Conservation (phyloP, 2,329 filamentous ascomycete genomes). For the Fusarium devonianum region DNA sequence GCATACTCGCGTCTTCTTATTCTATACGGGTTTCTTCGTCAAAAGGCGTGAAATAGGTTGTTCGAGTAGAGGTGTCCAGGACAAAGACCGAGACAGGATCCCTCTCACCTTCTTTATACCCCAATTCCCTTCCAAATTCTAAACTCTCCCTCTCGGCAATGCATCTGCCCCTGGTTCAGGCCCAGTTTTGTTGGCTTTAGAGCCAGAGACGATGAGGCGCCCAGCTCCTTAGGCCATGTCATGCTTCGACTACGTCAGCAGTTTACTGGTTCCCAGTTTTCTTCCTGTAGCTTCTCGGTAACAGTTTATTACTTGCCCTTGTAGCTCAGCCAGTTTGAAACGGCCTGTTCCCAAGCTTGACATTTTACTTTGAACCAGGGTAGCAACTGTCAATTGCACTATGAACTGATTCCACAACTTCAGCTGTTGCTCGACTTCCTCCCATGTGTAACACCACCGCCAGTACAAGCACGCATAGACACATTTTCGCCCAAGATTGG, state of each 20-base stretch:
- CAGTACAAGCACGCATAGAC: no score
- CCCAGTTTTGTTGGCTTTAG: constrained; percentile 27
- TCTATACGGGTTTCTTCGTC: no score
- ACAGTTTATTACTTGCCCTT: no score
- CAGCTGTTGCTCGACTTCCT: not conserved
- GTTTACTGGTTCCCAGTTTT: constrained; percentile 18
- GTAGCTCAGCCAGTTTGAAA: not conserved
- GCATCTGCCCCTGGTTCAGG: constrained; percentile 24
- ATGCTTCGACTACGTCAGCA: constrained; percentile 24
- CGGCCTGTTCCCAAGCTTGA: not conserved
- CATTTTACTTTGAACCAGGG: not conserved
- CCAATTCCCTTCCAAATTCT: constrained; percentile 1
- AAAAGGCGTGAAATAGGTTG: no score
- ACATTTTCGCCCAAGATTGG: no score
- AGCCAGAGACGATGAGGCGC: constrained; percentile 4
- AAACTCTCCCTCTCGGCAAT: constrained; percentile 8
- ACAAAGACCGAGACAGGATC: not conserved
- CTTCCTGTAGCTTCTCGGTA: no score
- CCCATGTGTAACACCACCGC: no score
- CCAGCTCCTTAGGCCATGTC: constrained; percentile 3
- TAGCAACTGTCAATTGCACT: not conserved
- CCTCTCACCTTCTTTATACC: constrained; percentile 3
- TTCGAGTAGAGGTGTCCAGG: no score
- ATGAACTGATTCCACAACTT: not conserved
- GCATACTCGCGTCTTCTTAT: constrained; percentile 15